Evolutionary conservation across 768 basidiomycete species (phyloP).

Genomic region (Basidioascus undulatus): DNA sequence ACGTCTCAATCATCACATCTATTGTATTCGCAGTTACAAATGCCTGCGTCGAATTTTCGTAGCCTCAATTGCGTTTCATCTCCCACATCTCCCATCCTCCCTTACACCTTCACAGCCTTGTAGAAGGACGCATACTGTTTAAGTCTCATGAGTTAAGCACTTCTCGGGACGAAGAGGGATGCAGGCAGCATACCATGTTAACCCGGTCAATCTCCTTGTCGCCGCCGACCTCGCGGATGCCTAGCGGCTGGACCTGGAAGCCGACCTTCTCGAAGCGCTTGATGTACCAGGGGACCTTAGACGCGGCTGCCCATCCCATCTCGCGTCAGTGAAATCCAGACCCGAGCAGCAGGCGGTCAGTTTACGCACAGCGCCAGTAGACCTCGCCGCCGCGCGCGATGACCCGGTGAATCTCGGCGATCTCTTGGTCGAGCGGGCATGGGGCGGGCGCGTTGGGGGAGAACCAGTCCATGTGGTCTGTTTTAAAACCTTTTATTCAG

Average conservation of each 20-base stretch:
- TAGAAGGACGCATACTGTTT: constrained; percentile 14
- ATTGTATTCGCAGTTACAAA: too few species aligned
- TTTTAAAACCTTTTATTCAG: too few species aligned
- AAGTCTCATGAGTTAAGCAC: too few species aligned
- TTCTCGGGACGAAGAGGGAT: too few species aligned
- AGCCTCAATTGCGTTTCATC: too few species aligned
- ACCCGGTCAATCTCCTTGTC: constrained; percentile 35
- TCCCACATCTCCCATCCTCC: too few species aligned
- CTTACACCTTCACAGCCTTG: constrained; percentile 1
- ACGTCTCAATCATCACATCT: too few species aligned
- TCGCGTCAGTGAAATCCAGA: too few species aligned
- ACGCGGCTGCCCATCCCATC: constrained; percentile 20
- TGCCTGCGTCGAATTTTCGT: too few species aligned
- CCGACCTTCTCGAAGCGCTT: constrained; percentile 30
- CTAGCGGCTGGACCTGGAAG: constrained; percentile 30
- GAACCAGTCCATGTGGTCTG: constrained; percentile 27
- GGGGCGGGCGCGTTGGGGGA: constrained; percentile 21
- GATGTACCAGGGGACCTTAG: constrained; percentile 40
- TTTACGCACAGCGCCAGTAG: constrained; percentile 29
- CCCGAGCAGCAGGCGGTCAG: too few species aligned
- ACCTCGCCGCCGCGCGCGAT: constrained; percentile 35
- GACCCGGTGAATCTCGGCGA: constrained; percentile 31
- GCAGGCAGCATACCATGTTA: too few species aligned
- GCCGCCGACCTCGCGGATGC: constrained; percentile 27
- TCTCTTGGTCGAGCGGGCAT: constrained; percentile 29